Base-by-base conservation (phyloP, 2,329 filamentous ascomycete species). In the Phialocephala sp. region DNA sequence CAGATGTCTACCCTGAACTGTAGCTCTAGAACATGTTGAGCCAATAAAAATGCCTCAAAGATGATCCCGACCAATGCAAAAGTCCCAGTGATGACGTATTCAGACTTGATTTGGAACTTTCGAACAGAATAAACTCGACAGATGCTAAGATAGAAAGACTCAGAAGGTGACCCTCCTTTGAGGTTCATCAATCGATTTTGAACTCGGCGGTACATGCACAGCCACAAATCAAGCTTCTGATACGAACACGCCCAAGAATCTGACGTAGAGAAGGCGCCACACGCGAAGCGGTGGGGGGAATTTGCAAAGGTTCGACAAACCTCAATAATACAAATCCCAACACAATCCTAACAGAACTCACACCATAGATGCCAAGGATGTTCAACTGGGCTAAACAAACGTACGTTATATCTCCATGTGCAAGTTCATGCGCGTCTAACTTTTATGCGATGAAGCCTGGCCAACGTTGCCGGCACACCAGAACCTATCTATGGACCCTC, bases 381-480 rank as follows among this genome's bases (percentile, higher is more conserved):
- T 94, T 97, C 84, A 95, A 93, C 84, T 97, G 93, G 93, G 90
- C 93, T 74, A 95, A 97, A 82, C 91, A 94, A 81, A 89, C 91
- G 93, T 95, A 84, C 81, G 91, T 82, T 59, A 35, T 61, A 66
- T 47, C 60, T 66, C 54, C 68, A 56, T 64, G 64, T 50, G 45
- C 52, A 56, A 43, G 55, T 60, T 32, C 3, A 32, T 32, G 27
- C 27, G 27, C 27, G 27, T 47, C 22, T 60, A 69, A 55, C 55
- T 65, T 64, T 64, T 70, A 45, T 68, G 57, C 64, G 68, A 66
- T 64, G 70, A 73, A 90, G 87, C 79, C 80, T 90, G 80, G 87
- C 85, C 79, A 85, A 94, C 80, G 93, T 97, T 78, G 93, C 94
- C 77, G 94, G 96, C 81, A 98, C 94, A 63, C 91, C 97, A 80